Conservation (phyloP, 1,284 basidiomycete genomes). For the Termitomyces sp. region DNA sequence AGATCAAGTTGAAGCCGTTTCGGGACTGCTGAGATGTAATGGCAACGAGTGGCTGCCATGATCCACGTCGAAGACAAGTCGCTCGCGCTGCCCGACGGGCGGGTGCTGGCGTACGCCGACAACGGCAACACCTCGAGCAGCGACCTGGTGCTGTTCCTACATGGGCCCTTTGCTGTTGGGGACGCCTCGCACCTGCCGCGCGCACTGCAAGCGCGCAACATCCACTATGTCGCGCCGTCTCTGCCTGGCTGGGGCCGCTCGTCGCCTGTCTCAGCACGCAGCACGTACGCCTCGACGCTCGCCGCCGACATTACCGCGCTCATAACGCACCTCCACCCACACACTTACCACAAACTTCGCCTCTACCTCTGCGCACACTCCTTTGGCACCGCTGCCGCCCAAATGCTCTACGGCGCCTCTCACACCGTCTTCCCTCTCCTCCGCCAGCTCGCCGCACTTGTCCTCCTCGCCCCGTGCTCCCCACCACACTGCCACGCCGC, state of each 20-base stretch:
- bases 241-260: slow-evolving; percentile 54
- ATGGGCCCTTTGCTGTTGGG: slow-evolving; percentile 48
- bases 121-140: slow-evolving; percentile 42
- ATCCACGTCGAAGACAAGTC: slow-evolving; percentile 34
- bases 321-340: slow-evolving; percentile 46
- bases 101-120: slow-evolving; percentile 48
- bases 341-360: slow-evolving; percentile 30
- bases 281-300: slow-evolving; percentile 40
- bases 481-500: slow-evolving; percentile 43
- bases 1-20: neutral
- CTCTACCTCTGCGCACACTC: slow-evolving; percentile 51
- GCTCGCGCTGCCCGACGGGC: slow-evolving; percentile 39
- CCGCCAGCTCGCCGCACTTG: slow-evolving; percentile 38
- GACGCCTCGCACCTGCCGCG: slow-evolving; percentile 29
- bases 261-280: slow-evolving; percentile 33
- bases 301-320: slow-evolving; percentile 42
- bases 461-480: slow-evolving; percentile 43
- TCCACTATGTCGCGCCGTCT: slow-evolving; percentile 46
- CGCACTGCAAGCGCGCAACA: slow-evolving; percentile 33
- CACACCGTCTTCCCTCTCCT: slow-evolving; percentile 49
- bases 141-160: slow-evolving; percentile 48
- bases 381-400: slow-evolving; percentile 49
- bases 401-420: slow-evolving; percentile 51
- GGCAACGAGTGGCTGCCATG: slow-evolving; percentile 13
- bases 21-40: neutral